Evolutionary conservation across 176 grass and related monocot species (phyloP).

Genomic region (Thalia dealbata): DNA sequence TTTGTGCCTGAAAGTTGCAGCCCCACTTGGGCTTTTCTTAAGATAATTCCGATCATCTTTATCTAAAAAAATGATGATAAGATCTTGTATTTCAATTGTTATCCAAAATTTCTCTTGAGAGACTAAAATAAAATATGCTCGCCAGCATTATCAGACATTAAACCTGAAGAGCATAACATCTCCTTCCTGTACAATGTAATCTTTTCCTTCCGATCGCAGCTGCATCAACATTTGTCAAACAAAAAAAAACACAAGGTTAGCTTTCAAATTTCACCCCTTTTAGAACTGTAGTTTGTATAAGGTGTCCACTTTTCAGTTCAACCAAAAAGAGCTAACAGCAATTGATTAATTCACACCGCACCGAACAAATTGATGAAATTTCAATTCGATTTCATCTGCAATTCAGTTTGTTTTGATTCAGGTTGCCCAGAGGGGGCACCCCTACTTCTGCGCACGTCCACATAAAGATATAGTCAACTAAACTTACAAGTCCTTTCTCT

Average conservation of each 20-base stretch:
- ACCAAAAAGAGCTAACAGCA: no score
- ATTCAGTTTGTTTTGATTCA: no score
- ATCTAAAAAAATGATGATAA: neutral
- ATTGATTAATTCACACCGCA: no score
- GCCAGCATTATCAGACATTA: constrained; percentile 48
- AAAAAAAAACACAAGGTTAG: neutral
- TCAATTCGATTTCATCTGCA: no score
- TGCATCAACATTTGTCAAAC: constrained; percentile 29
- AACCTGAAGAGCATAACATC: constrained; percentile 97
- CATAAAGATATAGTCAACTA: neutral
- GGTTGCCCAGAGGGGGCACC: neutral
- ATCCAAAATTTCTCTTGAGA: neutral
- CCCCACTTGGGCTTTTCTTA: neutral
- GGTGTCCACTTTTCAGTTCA: no score
- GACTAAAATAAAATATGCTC: neutral
- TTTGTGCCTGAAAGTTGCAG: neutral
- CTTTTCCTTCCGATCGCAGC: constrained; percentile 90
- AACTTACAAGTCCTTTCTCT: constrained; percentile 88
- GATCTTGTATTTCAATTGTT: neutral
- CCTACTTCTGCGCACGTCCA: neutral
- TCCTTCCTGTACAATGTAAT: constrained; percentile 85
- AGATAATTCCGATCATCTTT: neutral
- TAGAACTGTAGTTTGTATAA: neutral
- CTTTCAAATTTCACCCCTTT: neutral
- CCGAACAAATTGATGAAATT: no score